These are phyloP conservation scores for Ascocoryne sarcoides DNA, from an alignment of 2,329 filamentous ascomycete genomes.

Conservation along the genomic window DNA sequence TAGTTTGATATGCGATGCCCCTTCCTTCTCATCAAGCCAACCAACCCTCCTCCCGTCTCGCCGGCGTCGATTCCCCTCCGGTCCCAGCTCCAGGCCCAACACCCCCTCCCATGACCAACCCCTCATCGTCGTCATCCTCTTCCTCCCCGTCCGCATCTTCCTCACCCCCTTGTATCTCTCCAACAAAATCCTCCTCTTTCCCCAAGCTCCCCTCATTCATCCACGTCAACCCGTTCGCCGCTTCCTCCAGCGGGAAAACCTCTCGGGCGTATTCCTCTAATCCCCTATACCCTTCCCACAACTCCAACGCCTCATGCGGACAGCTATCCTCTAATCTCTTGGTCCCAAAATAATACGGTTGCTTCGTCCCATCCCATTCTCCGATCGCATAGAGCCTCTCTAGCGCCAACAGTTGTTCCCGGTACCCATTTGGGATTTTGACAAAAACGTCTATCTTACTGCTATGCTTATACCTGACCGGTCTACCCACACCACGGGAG, in stretches of 20 bases:
- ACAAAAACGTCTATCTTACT: conserved; percentile 78
- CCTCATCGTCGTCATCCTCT: conserved; percentile 36
- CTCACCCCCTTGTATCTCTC: conserved; percentile 19
- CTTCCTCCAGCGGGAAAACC: conserved; percentile 89
- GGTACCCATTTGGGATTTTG: conserved; percentile 78
- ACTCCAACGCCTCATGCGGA: conserved; percentile 64
- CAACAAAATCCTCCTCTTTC: conserved; percentile 28
- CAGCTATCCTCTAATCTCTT: conserved; percentile 50
- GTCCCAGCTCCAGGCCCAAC: conserved; percentile 5
- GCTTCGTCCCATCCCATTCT: conserved; percentile 40
- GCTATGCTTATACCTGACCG: conserved; percentile 63
- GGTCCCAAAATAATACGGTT: conserved; percentile 57
- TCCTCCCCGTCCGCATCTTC: conserved; percentile 18
- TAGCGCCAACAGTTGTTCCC: conserved; percentile 69
- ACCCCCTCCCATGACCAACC: conserved; percentile 23
- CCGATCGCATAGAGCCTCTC: conserved; percentile 46
- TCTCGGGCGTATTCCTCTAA: conserved; percentile 93
- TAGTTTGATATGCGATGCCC: no score
- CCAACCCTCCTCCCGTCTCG: conserved; percentile 27
- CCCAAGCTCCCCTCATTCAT: conserved; percentile 45
- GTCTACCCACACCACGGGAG: conserved; percentile 65
- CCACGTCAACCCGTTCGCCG: conserved; percentile 89
- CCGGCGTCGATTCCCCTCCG: conserved; percentile 21
- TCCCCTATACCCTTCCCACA: conserved; percentile 88
- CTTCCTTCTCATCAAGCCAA: conserved; percentile 22